Conservation (phyloP, 129 eudicot genomes). For the Flaveria linearis region DNA sequence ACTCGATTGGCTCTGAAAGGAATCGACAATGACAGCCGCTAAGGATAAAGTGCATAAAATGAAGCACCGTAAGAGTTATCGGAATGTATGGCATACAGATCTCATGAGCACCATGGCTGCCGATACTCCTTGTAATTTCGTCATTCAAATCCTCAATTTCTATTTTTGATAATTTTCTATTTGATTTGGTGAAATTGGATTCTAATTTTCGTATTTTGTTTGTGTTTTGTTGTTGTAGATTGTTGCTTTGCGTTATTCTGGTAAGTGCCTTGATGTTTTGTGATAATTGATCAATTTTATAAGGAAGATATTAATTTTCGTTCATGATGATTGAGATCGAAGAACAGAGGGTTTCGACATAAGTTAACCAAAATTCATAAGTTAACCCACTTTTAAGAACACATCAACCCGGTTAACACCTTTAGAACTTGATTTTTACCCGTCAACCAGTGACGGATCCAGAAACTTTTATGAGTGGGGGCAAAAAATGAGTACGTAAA, state of each 20-base stretch:
- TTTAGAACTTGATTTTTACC: too few species aligned
- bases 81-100: conserved; percentile 88
- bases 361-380: too few species aligned
- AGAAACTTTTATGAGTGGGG: too few species aligned
- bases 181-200: neutral
- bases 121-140: conserved; percentile 65
- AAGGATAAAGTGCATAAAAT: conserved; percentile 58
- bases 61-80: conserved; percentile 68
- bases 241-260: conserved; percentile 80
- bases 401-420: too few species aligned
- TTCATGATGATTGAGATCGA: too few species aligned
- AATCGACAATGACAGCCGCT: conserved; percentile 45
- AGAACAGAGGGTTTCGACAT: too few species aligned
- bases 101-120: conserved; percentile 59
- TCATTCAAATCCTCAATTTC: conserved; percentile 8
- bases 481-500: too few species aligned
- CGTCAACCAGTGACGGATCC: too few species aligned
- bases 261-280: conserved; percentile 40
- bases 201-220: conserved; percentile 25
- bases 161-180: neutral
- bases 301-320: too few species aligned
- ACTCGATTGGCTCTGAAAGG: conserved; percentile 26
- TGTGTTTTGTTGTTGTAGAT: conserved; percentile 44
- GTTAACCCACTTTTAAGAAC: too few species aligned
- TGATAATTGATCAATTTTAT: neutral